Percentiles rank a stretch among this genome's conserved stretches.
These are phyloP conservation scores for Trichosporon sp. DNA, from an alignment of 1,284 basidiomycete species.

Conservation along the genomic window DNA sequence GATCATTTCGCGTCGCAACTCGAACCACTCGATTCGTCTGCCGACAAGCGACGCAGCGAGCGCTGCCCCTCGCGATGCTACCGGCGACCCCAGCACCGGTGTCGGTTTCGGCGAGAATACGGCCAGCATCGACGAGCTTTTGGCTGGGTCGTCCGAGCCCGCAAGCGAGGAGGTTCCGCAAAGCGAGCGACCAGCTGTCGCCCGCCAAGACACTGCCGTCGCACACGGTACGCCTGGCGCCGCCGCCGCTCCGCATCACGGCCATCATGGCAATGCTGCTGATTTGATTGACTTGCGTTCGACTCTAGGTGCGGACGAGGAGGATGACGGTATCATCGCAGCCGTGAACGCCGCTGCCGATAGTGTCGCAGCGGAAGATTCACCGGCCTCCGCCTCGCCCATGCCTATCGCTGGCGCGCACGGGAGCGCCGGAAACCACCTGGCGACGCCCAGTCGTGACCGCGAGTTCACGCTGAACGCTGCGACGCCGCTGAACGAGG, in stretches of 20 bases:
- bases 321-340: not conserved
- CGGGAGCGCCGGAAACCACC: no score
- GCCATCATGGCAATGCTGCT: not conserved
- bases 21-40: conserved; percentile 34
- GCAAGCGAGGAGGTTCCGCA: conserved; percentile 3
- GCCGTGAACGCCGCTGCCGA: not conserved
- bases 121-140: conserved; percentile 26
- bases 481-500: conserved; percentile 51
- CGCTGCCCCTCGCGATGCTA: not conserved
- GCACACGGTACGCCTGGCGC: not conserved
- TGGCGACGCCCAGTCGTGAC: not conserved
- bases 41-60: conserved; percentile 7
- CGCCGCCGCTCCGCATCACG: not conserved
- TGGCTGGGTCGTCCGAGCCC: conserved; percentile 7
- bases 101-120: conserved; percentile 16
- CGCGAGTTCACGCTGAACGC: conserved; percentile 2
- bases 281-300: not conserved
- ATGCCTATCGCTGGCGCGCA: conserved; percentile 3
- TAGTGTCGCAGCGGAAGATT: not conserved
- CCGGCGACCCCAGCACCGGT: conserved; percentile 22
- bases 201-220: not conserved
- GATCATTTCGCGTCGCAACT: conserved; percentile 37
- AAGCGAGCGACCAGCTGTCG: not conserved
- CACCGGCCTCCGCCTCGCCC: conserved; percentile 4
- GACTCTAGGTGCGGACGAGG: not conserved